Base-by-base conservation (phyloP, 225 moss, liverwort and hornwort species). In the Pseudoscleropodium purum region DNA sequence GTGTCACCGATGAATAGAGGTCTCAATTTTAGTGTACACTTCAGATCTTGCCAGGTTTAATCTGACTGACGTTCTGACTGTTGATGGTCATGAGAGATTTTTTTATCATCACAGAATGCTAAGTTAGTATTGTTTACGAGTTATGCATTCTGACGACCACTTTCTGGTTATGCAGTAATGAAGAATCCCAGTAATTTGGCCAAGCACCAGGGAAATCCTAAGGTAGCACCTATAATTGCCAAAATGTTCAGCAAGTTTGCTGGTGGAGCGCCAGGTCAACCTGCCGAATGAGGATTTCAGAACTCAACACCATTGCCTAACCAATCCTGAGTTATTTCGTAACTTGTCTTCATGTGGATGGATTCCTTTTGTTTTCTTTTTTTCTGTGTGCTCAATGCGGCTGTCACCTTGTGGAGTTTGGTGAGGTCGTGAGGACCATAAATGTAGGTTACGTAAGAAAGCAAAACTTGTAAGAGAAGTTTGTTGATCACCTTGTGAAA, bases 181-280 rank as follows among this genome's bases (percentile, higher is more conserved):
- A 95, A 96, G 93, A 94, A 99, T 91, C 99, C 99, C 60, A 91
- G 89, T 73, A 97, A 99, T 92, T 91, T 99, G 88, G 93, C 96
- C 52, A 99, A 97, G 93, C 96, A 99, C 91, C 95, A 97, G 84
- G 93, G 92, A 70, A 99, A 97, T 79, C 99, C 97, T 2, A 97
- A 97, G 86, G 95, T 99, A 49, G 97, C 97, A 80, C 97, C 99
- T 26, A 90, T 96, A 75, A 96, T 99, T 84, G 94, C 95, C 54
- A 99, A 99, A 89, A 97, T 99, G 97, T 94, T 97, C 87, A 96
- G 89, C 86, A 97, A 96, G 85, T 95, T 96, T 88, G 86, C 90
- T 29, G 96, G 98, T 79, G 97, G 95, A 86, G 91, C 94, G 41
- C 84, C 94, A 61, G 87, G 84, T 70, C 73, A 92, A 84, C 84